These are phyloP conservation scores for Camellia granthamiana DNA, from an alignment of 148 eudicot species.

Conservation along the genomic window DNA sequence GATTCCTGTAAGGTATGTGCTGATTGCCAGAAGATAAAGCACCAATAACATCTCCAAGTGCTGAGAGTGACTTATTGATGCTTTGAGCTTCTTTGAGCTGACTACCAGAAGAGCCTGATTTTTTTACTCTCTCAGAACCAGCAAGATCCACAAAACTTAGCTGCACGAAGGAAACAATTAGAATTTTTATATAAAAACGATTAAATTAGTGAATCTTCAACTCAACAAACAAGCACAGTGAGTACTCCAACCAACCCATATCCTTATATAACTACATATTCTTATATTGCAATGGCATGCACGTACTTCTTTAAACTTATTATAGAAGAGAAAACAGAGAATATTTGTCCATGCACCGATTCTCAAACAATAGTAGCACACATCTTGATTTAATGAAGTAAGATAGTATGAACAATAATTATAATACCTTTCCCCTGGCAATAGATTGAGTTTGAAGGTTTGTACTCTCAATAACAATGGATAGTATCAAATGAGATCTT, in stretches of 20 bases:
- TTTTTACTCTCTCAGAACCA: slow-evolving; percentile 96
- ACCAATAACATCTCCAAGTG: slow-evolving; percentile 97
- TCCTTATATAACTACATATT: not conserved
- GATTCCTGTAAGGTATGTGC: slow-evolving; percentile 94
- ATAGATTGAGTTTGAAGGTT: slow-evolving; percentile 93
- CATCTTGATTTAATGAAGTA: not conserved
- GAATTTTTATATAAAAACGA: not conserved
- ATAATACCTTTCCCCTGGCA: slow-evolving; percentile 87
- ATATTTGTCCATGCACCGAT: not conserved
- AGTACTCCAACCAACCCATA: not conserved
- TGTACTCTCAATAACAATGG: slow-evolving; percentile 86
- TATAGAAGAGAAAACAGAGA: not conserved
- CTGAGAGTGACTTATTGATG: slow-evolving; percentile 94
- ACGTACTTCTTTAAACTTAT: not conserved
- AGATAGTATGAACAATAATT: not conserved
- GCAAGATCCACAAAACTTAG: slow-evolving; percentile 98
- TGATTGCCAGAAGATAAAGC: slow-evolving; percentile 80
- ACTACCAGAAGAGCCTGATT: slow-evolving; percentile 87
- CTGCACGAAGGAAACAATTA: slow-evolving; percentile 36
- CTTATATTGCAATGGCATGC: not conserved
- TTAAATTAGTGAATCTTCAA: not conserved
- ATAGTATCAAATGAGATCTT: slow-evolving; percentile 88
- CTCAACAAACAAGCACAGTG: slow-evolving; percentile 12
- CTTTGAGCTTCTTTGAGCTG: slow-evolving; percentile 98
- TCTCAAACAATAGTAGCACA: not conserved